Conservation (phyloP, 768 basidiomycete species). For the Tulasnella sp. region DNA sequence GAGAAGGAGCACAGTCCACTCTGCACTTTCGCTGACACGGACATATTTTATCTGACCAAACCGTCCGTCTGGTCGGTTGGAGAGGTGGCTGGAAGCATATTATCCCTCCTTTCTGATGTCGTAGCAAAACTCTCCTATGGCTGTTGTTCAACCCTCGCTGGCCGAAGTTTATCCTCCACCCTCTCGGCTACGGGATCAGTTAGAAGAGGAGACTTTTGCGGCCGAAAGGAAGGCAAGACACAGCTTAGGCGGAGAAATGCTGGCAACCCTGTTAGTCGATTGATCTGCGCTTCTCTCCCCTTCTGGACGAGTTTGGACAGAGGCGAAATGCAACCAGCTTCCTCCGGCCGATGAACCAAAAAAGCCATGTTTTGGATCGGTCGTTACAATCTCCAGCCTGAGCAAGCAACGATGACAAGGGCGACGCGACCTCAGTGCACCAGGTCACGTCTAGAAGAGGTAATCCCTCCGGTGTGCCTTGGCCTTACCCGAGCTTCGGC, state of each 20-base stretch:
- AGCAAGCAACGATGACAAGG: neutral
- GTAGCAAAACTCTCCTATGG: neutral
- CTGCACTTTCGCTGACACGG: neutral
- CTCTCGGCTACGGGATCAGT: neutral
- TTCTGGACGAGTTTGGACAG: neutral
- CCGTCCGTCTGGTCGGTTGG: neutral
- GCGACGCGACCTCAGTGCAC: neutral
- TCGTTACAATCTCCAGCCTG: neutral
- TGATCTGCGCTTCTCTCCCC: neutral
- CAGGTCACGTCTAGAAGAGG: neutral
- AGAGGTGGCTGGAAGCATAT: neutral
- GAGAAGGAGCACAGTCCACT: neutral
- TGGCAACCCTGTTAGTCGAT: neutral
- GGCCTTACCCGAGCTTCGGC: neutral
- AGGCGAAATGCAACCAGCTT: neutral
- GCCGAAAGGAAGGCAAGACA: neutral
- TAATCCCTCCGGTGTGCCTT: neutral
- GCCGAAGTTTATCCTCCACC: neutral
- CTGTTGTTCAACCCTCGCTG: neutral
- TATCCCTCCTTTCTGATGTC: neutral
- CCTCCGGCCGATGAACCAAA: neutral
- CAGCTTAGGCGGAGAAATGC: neutral
- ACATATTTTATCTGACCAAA: neutral
- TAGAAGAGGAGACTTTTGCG: neutral
- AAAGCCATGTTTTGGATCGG: neutral